Conservation (phyloP, 1,284 basidiomycete genomes). For the Boletus holoroseus region DNA sequence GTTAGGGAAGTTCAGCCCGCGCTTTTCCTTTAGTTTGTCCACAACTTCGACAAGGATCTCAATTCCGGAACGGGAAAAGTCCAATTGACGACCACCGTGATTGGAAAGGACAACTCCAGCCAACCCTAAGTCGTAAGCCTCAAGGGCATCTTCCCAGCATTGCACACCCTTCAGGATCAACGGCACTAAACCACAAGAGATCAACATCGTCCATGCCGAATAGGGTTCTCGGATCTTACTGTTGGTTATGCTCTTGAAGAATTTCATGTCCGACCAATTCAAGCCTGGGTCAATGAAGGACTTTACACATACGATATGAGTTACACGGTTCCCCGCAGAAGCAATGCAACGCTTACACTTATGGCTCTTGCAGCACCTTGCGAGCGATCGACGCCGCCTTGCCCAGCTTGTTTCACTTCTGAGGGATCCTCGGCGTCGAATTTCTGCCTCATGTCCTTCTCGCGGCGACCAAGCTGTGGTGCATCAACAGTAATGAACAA, state of each 20-base stretch:
- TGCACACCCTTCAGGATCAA: constrained; percentile 91
- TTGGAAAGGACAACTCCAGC: constrained; percentile 88
- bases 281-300: constrained; percentile 92
- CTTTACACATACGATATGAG: constrained; percentile 35
- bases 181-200: constrained; percentile 55
- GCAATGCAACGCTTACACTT: constrained; percentile 47
- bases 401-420: constrained; percentile 52
- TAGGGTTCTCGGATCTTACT: constrained; percentile 42
- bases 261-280: constrained; percentile 81
- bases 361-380: constrained; percentile 96
- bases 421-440: constrained; percentile 85
- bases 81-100: constrained; percentile 89
- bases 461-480: constrained; percentile 84
- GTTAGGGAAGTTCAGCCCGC: constrained; percentile 57
- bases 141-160: constrained; percentile 89
- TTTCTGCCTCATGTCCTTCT: constrained; percentile 95
- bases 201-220: background rate
- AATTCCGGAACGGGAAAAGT: constrained; percentile 86
- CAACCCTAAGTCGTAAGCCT: constrained; percentile 79
- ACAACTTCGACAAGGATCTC: constrained; percentile 89
- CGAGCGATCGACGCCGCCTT: constrained; percentile 68
- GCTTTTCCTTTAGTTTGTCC: constrained; percentile 61
- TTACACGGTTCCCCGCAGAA: background rate
- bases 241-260: constrained; percentile 86
- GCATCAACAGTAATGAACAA: constrained; percentile 93